These are phyloP conservation scores for Hamigera avellanea DNA, from an alignment of 495 filamentous ascomycete genomes.

Conservation along the genomic window DNA sequence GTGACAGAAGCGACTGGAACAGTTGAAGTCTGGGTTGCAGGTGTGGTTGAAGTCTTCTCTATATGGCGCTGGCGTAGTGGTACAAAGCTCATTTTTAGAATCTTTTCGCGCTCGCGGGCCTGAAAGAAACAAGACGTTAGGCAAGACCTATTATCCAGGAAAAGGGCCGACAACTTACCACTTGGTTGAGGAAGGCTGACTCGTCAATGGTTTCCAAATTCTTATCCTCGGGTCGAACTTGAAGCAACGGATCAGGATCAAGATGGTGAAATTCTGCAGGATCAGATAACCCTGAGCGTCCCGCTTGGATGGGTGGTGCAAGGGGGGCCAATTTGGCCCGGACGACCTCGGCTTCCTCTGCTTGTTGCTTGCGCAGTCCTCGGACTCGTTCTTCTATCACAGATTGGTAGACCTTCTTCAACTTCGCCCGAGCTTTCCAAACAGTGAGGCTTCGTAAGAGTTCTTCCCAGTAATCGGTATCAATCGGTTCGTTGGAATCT, in stretches of 20 bases:
- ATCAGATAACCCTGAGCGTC: slow-evolving; percentile 2
- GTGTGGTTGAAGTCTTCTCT: slow-evolving; percentile 34
- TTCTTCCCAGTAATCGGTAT: slow-evolving; percentile 96
- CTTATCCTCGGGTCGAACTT: slow-evolving; percentile 59
- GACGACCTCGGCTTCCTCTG: slow-evolving; percentile 54
- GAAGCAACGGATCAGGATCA: slow-evolving; percentile 63
- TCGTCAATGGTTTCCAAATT: slow-evolving; percentile 50
- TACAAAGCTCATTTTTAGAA: slow-evolving; percentile 59
- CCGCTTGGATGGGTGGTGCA: slow-evolving; percentile 15
- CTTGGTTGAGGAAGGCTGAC: slow-evolving; percentile 44
- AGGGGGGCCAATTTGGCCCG: slow-evolving; percentile 42
- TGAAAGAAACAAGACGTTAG: slow-evolving; percentile 9
- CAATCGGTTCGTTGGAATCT: slow-evolving; percentile 79
- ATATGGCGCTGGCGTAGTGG: slow-evolving; percentile 43
- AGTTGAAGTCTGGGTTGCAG: slow-evolving; percentile 18
- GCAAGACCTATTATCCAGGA: slow-evolving; percentile 1
- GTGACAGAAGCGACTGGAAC: slow-evolving; percentile 32
- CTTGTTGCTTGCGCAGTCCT: slow-evolving; percentile 54
- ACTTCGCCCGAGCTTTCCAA: slow-evolving; percentile 82
- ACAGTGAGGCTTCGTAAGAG: slow-evolving; percentile 72
- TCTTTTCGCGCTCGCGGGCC: slow-evolving; percentile 50
- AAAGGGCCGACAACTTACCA: slow-evolving; percentile 27
- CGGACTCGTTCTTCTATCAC: slow-evolving; percentile 66
- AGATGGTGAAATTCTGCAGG: slow-evolving; percentile 24
- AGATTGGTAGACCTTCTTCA: slow-evolving; percentile 68